Evolutionary conservation across 352 stramenopile genomes (phyloP), one percentile per base, ranked within the genome.

Genomic region (Pythium rishiriense): DNA sequence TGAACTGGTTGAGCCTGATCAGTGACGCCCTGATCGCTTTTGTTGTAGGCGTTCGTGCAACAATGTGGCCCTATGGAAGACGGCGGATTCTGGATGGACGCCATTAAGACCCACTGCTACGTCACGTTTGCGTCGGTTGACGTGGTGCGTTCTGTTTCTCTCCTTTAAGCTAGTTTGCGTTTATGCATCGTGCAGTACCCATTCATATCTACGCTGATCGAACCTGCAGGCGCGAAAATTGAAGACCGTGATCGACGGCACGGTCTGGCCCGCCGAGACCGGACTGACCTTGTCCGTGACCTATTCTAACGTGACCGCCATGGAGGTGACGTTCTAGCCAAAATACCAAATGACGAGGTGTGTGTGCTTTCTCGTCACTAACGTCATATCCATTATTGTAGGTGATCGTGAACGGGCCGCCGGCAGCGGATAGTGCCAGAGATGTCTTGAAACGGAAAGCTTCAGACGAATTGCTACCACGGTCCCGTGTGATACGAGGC

Each of bases 21-120:
- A n/a, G n/a, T 42, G 35, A 42, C 35, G 12, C 35, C 35, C 19
- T 14, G 12, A 17, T 42, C 19, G 7, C 9, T 42, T 39, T 39
- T 1, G 43, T n/a, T 50, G 21, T 42, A 91, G 83, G 57, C 62
- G 41, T 72, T 88, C 28, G 72, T 92, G 28, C 83, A 90, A 67
- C 68, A 85, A 33, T 43, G 70, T 45, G 78, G 78, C 2, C 8
- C 55, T 15, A 90, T 87, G 65, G 78, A 93, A 26, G 79, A 91
- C 22, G 71, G 78, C 52, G 87, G 85, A 0, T 93, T 96, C 62
- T 96, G 87, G 87, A 96, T 96, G 80, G 81, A 96, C 72, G 55
- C 58, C 56, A 96, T 96, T 65, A 96, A 96, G 71, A 94, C 85
- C 0, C 85, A 94, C 63, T 96, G 85, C 70, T 96, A 84, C 55